These are phyloP conservation scores for Cladosporium sp. DNA, from an alignment of 2,329 filamentous ascomycete genomes.

Conservation along the genomic window DNA sequence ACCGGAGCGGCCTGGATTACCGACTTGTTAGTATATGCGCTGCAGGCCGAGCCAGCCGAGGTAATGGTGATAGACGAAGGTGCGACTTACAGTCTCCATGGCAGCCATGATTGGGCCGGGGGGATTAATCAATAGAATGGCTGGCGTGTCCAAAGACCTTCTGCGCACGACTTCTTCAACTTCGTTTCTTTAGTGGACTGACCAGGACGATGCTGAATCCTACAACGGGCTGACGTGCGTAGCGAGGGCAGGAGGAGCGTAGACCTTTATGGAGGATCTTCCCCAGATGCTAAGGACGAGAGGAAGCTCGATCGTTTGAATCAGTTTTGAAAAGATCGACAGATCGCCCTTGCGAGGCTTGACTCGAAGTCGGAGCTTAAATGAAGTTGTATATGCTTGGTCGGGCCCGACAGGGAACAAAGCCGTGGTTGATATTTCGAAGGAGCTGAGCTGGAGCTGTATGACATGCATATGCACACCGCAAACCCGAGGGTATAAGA, in stretches of 20 bases:
- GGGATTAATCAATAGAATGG: neutral
- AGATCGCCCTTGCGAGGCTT: constrained; percentile 3
- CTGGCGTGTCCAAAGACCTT: neutral
- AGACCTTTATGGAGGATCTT: constrained; percentile 12
- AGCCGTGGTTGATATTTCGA: neutral
- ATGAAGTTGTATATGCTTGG: neutral
- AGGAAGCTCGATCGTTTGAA: constrained; percentile 4
- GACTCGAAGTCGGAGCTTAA: constrained; percentile 7
- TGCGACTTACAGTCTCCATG: constrained; percentile 7
- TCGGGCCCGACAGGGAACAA: neutral
- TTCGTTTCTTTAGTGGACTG: constrained; percentile 2
- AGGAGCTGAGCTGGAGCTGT: constrained; percentile 4
- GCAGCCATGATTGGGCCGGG: neutral
- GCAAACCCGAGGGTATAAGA: neutral
- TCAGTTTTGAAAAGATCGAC: constrained; percentile 5
- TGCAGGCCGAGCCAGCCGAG: constrained; percentile 1
- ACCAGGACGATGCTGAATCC: neutral
- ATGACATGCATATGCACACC: constrained; percentile 3
- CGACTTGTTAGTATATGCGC: neutral
- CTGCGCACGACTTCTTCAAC: neutral
- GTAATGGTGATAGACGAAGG: neutral
- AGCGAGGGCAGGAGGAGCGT: neutral
- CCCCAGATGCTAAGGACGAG: constrained; percentile 9
- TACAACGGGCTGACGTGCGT: constrained; percentile 5
- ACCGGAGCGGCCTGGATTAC: neutral